Evolutionary conservation across 164 flowering plant genomes (phyloP).

Genomic region (Aristolochia fimbriata): DNA sequence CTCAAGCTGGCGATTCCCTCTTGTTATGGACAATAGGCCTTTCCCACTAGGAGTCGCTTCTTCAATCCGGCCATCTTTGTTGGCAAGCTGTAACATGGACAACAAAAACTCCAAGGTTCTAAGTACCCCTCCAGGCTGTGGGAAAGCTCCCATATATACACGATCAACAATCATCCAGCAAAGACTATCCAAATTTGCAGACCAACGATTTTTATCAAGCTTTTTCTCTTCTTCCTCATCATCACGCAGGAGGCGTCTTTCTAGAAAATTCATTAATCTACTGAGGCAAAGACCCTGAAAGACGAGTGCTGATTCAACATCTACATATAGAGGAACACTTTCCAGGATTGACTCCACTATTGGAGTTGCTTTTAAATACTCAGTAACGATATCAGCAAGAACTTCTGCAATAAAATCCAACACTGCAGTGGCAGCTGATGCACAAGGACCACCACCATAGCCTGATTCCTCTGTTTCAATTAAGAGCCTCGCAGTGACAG

Average conservation of each 20-base stretch:
- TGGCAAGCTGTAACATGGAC: constrained; percentile 91
- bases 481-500: constrained; percentile 56
- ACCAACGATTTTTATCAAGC: constrained; percentile 89
- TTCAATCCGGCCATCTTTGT: constrained; percentile 95
- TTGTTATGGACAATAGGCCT: constrained; percentile 71
- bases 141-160: constrained; percentile 95
- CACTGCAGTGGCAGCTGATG: constrained; percentile 91
- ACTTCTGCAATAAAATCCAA: constrained; percentile 92
- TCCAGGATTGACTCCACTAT: constrained; percentile 70
- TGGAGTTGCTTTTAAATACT: constrained; percentile 73
- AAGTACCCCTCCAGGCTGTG: constrained; percentile 65
- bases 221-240: constrained; percentile 92
- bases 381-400: constrained; percentile 78
- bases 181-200: constrained; percentile 71
- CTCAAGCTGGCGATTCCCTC: constrained; percentile 89
- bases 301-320: constrained; percentile 66
- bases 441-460: constrained; percentile 96
- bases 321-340: constrained; percentile 68
- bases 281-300: constrained; percentile 93
- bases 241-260: constrained; percentile 93
- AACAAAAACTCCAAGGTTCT: constrained; percentile 82
- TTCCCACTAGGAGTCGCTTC: constrained; percentile 68
- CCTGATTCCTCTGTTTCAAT: constrained; percentile 85
- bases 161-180: constrained; percentile 97
- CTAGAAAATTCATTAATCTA: constrained; percentile 87